phyloP scores from a whole-genome alignment of 352 stramenopile genomes.

The Phytophthora melonis region DNA sequence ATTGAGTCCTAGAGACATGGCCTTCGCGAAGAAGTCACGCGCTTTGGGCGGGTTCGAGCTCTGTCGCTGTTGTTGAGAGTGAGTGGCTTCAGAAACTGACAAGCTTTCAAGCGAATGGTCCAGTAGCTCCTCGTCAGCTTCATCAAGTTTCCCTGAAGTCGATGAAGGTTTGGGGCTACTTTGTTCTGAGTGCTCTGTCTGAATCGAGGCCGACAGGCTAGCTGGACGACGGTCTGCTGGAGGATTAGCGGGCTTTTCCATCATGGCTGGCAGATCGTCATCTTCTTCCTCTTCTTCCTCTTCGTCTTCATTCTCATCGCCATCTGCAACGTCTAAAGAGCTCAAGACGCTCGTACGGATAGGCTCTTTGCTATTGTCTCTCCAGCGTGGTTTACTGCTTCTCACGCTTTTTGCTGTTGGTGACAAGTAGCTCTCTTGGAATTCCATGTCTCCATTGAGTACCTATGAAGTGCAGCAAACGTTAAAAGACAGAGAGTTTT shows the following conservation, averaged over 20 bases:
- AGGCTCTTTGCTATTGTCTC: not conserved
- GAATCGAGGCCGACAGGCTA: slow-evolving; percentile 23
- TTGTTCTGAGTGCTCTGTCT: slow-evolving; percentile 38
- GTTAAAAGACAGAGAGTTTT: not conserved
- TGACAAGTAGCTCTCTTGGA: slow-evolving; percentile 65
- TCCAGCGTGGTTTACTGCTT: slow-evolving; percentile 11
- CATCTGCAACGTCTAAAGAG: not conserved
- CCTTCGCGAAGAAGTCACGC: slow-evolving; percentile 27
- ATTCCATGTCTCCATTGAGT: slow-evolving; percentile 62
- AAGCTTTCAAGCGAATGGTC: slow-evolving; percentile 24
- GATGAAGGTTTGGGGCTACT: not conserved
- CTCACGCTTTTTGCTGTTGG: slow-evolving; percentile 23
- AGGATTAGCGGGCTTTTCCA: slow-evolving; percentile 44
- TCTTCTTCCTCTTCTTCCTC: slow-evolving; percentile 47
- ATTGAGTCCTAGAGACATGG: slow-evolving; percentile 18
- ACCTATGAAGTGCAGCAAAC: slow-evolving; percentile 44
- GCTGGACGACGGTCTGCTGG: not conserved
- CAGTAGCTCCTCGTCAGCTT: not conserved
- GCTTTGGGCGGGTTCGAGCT: slow-evolving; percentile 7
- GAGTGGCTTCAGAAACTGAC: not conserved
- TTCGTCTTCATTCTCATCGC: slow-evolving; percentile 27
- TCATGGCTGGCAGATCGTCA: slow-evolving; percentile 64
- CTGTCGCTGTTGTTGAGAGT: not conserved
- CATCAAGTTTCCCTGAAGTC: not conserved
- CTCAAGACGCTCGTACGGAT: not conserved